Percentiles rank a stretch among this genome's conserved stretches.
These are phyloP conservation scores for Cucurbita argyrosperma DNA, from an alignment of 306 rosid genomes.

Conservation along the genomic window DNA sequence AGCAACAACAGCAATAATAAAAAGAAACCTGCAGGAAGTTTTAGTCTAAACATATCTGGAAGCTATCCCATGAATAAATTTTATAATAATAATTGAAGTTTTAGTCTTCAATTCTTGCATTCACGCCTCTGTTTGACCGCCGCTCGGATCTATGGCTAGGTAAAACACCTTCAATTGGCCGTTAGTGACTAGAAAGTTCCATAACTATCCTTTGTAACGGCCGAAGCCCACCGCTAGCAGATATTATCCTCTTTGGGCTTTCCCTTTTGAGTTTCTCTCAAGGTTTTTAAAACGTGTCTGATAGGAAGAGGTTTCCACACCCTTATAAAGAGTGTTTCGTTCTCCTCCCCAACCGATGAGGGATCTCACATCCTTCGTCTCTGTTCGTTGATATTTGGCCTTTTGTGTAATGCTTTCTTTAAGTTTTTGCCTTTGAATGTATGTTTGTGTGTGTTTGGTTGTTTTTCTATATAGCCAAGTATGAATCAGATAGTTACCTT, in stretches of 20 bases:
- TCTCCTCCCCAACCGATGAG: too few relatives aligned
- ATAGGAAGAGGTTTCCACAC: too few relatives aligned
- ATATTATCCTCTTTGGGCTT: too few relatives aligned
- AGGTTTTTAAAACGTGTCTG: too few relatives aligned
- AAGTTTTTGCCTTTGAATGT: not conserved
- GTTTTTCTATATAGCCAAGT: not conserved
- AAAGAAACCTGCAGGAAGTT: not conserved
- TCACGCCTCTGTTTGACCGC: too few relatives aligned
- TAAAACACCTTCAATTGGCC: not conserved
- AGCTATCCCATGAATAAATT: too few relatives aligned
- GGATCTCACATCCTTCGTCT: too few relatives aligned
- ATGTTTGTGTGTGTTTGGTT: not conserved
- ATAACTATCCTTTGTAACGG: not conserved
- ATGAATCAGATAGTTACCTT: constrained; percentile 33
- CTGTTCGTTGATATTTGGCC: not conserved
- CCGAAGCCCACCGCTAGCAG: too few relatives aligned
- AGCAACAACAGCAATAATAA: not conserved
- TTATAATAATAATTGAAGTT: too few relatives aligned
- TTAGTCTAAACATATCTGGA: not conserved
- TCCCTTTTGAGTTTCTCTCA: too few relatives aligned
- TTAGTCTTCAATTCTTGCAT: too few relatives aligned
- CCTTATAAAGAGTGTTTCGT: too few relatives aligned
- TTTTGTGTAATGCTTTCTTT: not conserved
- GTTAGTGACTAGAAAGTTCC: not conserved
- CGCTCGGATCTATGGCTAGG: not conserved